Evolutionary conservation across 2,329 filamentous ascomycete genomes (phyloP), one percentile per base, ranked within the genome.

Genomic region (Sclerotinia nivalis): DNA sequence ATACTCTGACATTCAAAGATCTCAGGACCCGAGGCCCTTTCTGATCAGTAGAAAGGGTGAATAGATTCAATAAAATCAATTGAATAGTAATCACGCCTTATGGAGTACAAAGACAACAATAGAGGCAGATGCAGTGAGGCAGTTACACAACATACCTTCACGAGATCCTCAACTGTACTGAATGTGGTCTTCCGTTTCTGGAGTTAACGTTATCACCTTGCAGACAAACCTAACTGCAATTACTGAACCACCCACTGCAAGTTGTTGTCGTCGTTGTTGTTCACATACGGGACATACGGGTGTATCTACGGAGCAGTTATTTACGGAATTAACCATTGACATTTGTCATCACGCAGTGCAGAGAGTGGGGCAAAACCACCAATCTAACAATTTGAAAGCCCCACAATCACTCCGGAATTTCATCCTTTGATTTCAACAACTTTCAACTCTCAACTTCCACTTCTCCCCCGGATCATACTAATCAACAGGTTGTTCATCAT

Each of bases 401-500:
- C 54, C 65, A 59, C 65, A 59, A 58, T 59, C 52, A 34, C 52
- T 67, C 52, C 65, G 40, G 65, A 60, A 67, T 60, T 67, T n/a
- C 10, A 31, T 28, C 47, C 54, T 45, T 56, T 40, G 25, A 54
- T 15, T 12, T 56, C 60, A 37, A 64, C 60, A 49, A 34, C 22
- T 15, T 12, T 31, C 22, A 50, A 31, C 22, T 40, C 22, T 40
- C 47, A 60, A 40, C 7, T 37, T n/a, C 47, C 50, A 54, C 6
- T 56, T 64, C 60, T 64, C 37, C 60, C 5, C 45, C 45, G 37
- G 45, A 28, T 52, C 47, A 52, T 52, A 52, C 20, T 52, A 15
- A 62, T n/a, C 60, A 45, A 50, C 49, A 31, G 22, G 22, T 8
- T n/a, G 6, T 10, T 18, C 55, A 50, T 50, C 43, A 9, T 62